Base-by-base conservation (phyloP, 2,329 filamentous ascomycete genomes). In the Curvularia sp. region DNA sequence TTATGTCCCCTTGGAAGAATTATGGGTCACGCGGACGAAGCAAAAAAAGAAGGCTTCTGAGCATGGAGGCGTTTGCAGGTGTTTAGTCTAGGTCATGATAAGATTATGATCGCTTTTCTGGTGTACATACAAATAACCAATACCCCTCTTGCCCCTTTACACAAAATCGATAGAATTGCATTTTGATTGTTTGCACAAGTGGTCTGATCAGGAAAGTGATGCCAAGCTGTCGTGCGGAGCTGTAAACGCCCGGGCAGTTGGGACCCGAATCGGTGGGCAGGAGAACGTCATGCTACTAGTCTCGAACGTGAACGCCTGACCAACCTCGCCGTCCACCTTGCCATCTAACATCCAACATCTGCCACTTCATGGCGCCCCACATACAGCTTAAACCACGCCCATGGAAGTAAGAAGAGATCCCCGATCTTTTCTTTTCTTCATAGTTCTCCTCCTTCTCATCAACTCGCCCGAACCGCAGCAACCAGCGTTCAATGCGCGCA, bases 391-490 rank as follows among this genome's bases (percentile, higher is more conserved):
- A 60, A 57, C 65, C 68, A 51, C 68, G 66, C 61, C 74, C 67
- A 77, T 77, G 74, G 74, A 75, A 67, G 68, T 68, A 57, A 71
- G 72, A 53, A 73, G 74, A 51, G 74, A 77, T 58, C 74, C 74
- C 5, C 63, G 74, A 60, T 67, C 69, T 27, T 74, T 77, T 45
- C 60, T 77, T 32, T 74, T 76, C 63, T 70, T 77, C 55, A 75
- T 77, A 43, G 69, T 77, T 41, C 69, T 77, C 18, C 60, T 77
- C 5, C 69, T 77, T n/a, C 68, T 77, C 27, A 68, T 77, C 55
- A 77, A 76, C 66, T 74, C 72, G 36, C 72, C 72, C 25, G 74
- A 76, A 48, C 72, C 71, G 41, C 73, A 76, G 57, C 72, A 73
- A 60, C 67, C 70, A 45, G 56, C 65, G 12, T 75, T 68, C 69